Conservation (phyloP, 495 filamentous ascomycete genomes). For the Ascodesmis nigricans region DNA sequence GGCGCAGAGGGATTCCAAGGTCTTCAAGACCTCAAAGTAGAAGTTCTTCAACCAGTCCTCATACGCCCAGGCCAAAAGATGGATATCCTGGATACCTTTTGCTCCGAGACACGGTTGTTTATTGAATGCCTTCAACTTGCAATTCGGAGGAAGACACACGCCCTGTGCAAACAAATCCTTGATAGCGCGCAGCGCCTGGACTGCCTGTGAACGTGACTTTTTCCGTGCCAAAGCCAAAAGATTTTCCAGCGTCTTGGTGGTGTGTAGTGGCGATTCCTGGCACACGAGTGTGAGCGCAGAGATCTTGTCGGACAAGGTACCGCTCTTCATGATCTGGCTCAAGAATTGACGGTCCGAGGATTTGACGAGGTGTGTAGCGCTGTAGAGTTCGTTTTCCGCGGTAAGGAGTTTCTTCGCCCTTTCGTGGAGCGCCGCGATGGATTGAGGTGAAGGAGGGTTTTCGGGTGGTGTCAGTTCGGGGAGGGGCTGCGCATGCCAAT, state of each 20-base stretch:
- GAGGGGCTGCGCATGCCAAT: constrained; percentile 58
- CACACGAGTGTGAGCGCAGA: constrained; percentile 81
- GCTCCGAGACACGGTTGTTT: constrained; percentile 57
- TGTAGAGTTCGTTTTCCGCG: constrained; percentile 45
- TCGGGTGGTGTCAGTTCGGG: constrained; percentile 30
- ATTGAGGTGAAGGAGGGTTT: constrained; percentile 31
- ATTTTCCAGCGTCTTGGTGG: constrained; percentile 64
- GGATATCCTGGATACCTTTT: constrained; percentile 41
- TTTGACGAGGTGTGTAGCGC: constrained; percentile 28
- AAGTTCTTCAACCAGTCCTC: constrained; percentile 84
- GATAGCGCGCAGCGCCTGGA: constrained; percentile 73
- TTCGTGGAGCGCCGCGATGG: constrained; percentile 48
- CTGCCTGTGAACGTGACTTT: constrained; percentile 73
- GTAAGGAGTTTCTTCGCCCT: constrained; percentile 56
- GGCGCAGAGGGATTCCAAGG: constrained; percentile 72
- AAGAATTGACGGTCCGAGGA: constrained; percentile 82
- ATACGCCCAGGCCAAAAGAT: constrained; percentile 75
- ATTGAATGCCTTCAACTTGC: constrained; percentile 58
- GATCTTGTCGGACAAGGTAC: constrained; percentile 89
- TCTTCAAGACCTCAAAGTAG: constrained; percentile 77
- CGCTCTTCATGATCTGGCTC: constrained; percentile 86
- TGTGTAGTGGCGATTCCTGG: constrained; percentile 89
- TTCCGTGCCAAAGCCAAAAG: constrained; percentile 63
- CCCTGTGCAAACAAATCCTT: constrained; percentile 87
- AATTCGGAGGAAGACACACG: constrained; percentile 55